Evolutionary conservation across 768 basidiomycete species (phyloP).

Genomic region (Aureoboletus auriporus): DNA sequence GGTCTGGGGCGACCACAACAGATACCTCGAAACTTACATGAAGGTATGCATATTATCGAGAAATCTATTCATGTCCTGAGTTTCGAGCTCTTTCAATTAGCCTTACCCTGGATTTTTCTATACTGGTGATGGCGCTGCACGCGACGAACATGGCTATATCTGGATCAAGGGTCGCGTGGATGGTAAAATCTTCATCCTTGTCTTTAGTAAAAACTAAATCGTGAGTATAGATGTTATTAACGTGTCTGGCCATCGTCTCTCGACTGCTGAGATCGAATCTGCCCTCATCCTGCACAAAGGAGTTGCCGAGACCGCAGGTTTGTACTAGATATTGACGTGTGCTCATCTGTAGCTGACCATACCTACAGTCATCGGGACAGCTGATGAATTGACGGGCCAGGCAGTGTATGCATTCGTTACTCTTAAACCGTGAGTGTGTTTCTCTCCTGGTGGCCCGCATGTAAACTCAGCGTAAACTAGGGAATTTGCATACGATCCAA

Average conservation of each 20-base stretch:
- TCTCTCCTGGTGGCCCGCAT: background rate
- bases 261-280: slow-evolving; percentile 97
- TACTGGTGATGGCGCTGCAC: slow-evolving; percentile 95
- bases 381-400: slow-evolving; percentile 88
- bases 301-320: slow-evolving; percentile 89
- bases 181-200: slow-evolving; percentile 45
- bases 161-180: slow-evolving; percentile 99
- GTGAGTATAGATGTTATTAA: slow-evolving; percentile 81
- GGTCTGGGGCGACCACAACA: slow-evolving; percentile 87
- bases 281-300: slow-evolving; percentile 93
- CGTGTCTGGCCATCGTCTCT: slow-evolving; percentile 94
- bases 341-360: slow-evolving; percentile 4
- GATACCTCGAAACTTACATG: slow-evolving; percentile 79
- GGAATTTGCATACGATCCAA: slow-evolving; percentile 74
- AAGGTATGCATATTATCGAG: slow-evolving; percentile 29
- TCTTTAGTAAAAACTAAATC: background rate
- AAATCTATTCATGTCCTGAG: slow-evolving; percentile 40
- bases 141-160: slow-evolving; percentile 94
- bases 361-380: slow-evolving; percentile 65
- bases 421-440: slow-evolving; percentile 74
- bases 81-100: slow-evolving; percentile 16
- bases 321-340: slow-evolving; percentile 7
- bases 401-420: slow-evolving; percentile 95
- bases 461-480: slow-evolving; percentile 29
- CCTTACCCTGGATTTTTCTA: slow-evolving; percentile 91